Evolutionary conservation across 2,329 filamentous ascomycete genomes (phyloP).

Genomic region (Aspergillus pseudoterreus): DNA sequence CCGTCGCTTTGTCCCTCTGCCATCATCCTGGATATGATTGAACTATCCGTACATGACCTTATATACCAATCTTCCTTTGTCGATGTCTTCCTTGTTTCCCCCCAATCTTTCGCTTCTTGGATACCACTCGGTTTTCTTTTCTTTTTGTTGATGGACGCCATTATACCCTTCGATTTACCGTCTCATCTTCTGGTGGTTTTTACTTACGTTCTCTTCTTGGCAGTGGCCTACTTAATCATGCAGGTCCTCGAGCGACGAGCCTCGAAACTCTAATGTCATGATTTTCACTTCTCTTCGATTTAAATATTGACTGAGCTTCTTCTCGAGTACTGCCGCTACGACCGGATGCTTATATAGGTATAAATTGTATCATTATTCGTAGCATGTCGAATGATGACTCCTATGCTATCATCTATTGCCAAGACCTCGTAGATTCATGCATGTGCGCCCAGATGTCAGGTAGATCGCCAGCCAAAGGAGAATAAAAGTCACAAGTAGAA

Average conservation of each 20-base stretch:
- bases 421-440: conserved; percentile 3
- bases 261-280: conserved; percentile 27
- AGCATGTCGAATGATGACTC: conserved; percentile 4
- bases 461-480: neutral
- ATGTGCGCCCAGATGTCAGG: neutral
- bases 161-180: neutral
- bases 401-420: conserved; percentile 4
- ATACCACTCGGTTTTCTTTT: neutral
- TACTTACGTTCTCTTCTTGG: conserved; percentile 1
- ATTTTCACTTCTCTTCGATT: neutral
- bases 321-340: neutral
- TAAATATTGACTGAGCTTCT: neutral
- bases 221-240: conserved; percentile 32
- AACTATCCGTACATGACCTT: neutral
- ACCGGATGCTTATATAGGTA: neutral
- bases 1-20: neutral
- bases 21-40: neutral
- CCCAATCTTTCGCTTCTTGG: neutral
- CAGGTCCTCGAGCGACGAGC: conserved; percentile 31
- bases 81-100: neutral
- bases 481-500: neutral
- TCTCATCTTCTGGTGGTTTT: neutral
- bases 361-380: conserved; percentile 8
- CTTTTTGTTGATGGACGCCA: neutral
- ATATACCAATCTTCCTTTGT: neutral